Evolutionary conservation across 192 early-diverging fungal species (phyloP), one percentile per base, ranked within the genome.

Genomic region (Spizellomyces sp.): DNA sequence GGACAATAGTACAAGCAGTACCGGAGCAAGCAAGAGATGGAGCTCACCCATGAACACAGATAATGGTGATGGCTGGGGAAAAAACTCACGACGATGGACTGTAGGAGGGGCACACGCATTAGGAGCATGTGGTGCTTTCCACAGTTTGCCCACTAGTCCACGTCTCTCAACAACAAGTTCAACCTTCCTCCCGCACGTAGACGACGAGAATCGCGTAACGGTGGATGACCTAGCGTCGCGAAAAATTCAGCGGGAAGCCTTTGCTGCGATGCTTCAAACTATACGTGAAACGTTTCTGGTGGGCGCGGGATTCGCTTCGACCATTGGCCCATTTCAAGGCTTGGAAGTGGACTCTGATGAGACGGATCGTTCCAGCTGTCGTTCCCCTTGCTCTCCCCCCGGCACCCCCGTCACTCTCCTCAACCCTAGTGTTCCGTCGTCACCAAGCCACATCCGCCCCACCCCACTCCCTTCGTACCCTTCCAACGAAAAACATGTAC

Each of bases 161-260:
- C 17, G 42, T 15, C 14, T 14, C 17, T 36, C 21, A 15, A 17
- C n/a, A 15, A 61, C 42, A 5, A 22, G n/a, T 19, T 22, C 54
- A 22, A 19, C 59, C 5, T 61, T 61, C 42, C 9, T 61, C 14
- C 59, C 59, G 42, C 42, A 61, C 59, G 42, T 27, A 7, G 59
- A 61, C 42, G 59, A 61, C 14, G 59, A 61, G 4, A 22, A n/a
- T 17, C 63, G 63, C 46, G 63, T 65, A n/a, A 65, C 63, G 43
- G 63, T 65, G 5, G 63, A 65, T 46, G 63, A 65, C 63, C 63
- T 65, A 5, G 41, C 63, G 10, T 65, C 63, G n/a, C 63, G 63
- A 6, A 15, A 41, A 5, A n/a, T 65, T 46, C 63, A 65, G 44
- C 63, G 63, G n/a, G 42, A 14, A 17, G 63, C 63, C 15, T 65